Evolutionary conservation across 1,284 basidiomycete species (phyloP), one percentile per base, ranked within the genome.

Genomic region (Microbotryum saponariae): DNA sequence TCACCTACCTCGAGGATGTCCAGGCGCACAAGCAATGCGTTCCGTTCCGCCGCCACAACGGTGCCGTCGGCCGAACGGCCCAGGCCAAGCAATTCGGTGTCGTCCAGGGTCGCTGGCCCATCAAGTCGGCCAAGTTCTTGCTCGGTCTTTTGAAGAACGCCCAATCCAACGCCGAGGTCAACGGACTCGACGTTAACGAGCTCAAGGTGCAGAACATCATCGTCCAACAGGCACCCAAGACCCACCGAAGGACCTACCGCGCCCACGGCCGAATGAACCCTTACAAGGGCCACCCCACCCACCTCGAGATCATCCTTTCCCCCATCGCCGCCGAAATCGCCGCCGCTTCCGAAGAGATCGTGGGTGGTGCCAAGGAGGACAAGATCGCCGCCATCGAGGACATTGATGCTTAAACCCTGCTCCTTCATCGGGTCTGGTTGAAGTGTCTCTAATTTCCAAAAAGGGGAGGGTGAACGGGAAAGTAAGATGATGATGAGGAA

Each of bases 211-310:
- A 89, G 82, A 96, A 88, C 84, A 97, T 98, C 72, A 89, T 91
- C 71, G 92, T 98, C 66, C 89, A 99, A 78, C 94, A 98, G 81
- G 96, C 96, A 70, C 96, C 94, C 69, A 98, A 98, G 91, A 99
- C 96, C 77, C 91, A 91, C 78, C 91, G 96, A 75, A 90, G 96
- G 77, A 99, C 96, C 71, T 99, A 96, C 86, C 92, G 96, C 80
- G 96, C 96, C 58, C 91, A 93, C 79, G 90, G 90, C 85, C 87
- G 90, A 3, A 69, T 76, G 63, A 77, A 77, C 71, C 75, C 76
- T 45, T 77, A 75, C 72, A 88, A 91, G 79, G 89, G 89, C 59
- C 86, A 89, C 81, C 91, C 91, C 59, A 88, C 86, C 79, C 96
- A 99, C 77, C 88, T 98, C 71, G 96, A 99, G 77, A 83, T 96